A percentile compares a stretch with the other conserved stretches of the same genome.
Evolutionary conservation across 257 asterid species (phyloP).

Genomic region (Ballota nigra): DNA sequence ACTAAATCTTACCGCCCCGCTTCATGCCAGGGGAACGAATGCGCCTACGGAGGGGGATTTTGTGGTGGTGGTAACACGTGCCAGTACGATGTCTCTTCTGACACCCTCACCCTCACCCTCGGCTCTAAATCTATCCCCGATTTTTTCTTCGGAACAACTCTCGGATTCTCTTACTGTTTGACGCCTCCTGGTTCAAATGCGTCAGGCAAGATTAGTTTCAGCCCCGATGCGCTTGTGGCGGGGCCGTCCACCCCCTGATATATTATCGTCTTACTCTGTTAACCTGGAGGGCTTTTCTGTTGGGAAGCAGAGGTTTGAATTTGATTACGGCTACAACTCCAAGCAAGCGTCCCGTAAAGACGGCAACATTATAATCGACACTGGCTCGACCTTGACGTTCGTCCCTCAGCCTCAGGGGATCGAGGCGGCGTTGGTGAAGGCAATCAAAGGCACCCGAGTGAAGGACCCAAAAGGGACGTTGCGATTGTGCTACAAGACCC

Average conservation of each 20-base stretch:
- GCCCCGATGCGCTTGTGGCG: slow-evolving; percentile 27
- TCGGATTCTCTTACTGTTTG: slow-evolving; percentile 19
- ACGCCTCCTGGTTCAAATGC: not conserved
- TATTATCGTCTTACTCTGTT: not conserved
- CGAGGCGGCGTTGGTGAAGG: not conserved
- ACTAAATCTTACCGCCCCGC: not conserved
- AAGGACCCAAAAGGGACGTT: not conserved
- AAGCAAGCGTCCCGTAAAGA: too few relatives aligned
- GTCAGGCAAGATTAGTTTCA: slow-evolving; percentile 52
- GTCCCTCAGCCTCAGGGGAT: not conserved
- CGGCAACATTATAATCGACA: not conserved
- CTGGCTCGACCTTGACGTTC: not conserved
- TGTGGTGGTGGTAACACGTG: not conserved
- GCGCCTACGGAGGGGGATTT: not conserved
- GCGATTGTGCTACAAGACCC: slow-evolving; percentile 30
- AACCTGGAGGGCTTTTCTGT: not conserved
- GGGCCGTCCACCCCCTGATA: slow-evolving; percentile 40
- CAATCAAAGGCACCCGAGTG: not conserved
- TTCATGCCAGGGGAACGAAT: not conserved
- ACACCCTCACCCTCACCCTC: not conserved
- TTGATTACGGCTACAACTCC: not conserved
- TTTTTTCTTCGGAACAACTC: slow-evolving; percentile 1
- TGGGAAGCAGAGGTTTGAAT: not conserved
- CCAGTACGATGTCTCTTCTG: not conserved
- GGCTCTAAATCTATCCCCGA: not conserved